A percentile compares a stretch with the other conserved stretches of the same genome.
Conservation (phyloP, 345 rosid species). For the Brassica cretica region DNA sequence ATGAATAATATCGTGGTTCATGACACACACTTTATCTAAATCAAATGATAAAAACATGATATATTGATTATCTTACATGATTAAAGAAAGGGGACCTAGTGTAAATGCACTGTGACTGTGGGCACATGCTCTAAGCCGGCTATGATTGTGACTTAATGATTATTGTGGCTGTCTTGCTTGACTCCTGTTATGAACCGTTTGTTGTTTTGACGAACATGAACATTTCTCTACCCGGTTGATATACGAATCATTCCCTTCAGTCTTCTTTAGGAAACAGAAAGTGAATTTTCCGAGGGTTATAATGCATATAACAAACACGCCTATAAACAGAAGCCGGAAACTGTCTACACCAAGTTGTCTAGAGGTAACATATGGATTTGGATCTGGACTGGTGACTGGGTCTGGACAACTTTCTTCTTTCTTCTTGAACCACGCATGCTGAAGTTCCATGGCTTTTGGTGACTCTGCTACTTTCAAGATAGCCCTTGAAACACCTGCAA, state of each 20-base stretch:
- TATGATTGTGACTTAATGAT: constrained; percentile 4
- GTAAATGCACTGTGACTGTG: background rate
- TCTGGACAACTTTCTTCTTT: constrained; percentile 37
- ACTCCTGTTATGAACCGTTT: background rate
- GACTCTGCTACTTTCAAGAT: constrained; percentile 46
- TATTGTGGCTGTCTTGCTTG: background rate
- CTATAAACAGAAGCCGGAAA: constrained; percentile 47
- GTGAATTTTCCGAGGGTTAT: constrained; percentile 36
- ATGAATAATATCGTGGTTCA: too few species aligned
- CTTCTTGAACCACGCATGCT: constrained; percentile 33
- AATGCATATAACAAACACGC: constrained; percentile 28
- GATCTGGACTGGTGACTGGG: constrained; percentile 24
- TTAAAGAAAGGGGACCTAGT: background rate
- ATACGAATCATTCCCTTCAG: background rate
- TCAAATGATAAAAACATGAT: background rate
- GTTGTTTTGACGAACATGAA: constrained; percentile 2
- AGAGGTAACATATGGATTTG: constrained; percentile 29
- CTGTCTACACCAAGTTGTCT: constrained; percentile 44
- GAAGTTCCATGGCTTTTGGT: constrained; percentile 33
- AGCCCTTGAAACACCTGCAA: constrained; percentile 49
- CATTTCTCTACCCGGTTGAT: background rate
- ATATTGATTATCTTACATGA: background rate
- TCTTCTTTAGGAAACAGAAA: constrained; percentile 23
- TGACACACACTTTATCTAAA: background rate
- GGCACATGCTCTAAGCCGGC: background rate